Evolutionary conservation across 2,329 filamentous ascomycete species (phyloP).

Genomic region (Thyridium curvatum): DNA sequence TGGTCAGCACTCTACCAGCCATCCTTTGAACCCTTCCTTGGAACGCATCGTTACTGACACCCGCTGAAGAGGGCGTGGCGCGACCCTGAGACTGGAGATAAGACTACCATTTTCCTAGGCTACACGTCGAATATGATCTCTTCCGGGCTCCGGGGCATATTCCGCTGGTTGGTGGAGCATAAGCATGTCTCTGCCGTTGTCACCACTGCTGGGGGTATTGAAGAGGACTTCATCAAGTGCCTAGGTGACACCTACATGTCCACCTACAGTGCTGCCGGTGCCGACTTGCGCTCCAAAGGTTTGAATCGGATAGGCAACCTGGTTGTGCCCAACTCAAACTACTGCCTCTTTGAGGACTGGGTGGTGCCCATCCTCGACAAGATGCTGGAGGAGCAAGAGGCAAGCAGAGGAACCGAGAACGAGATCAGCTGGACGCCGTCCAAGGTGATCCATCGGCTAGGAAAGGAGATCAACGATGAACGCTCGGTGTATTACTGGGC

Average conservation of each 20-base stretch:
- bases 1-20: constrained; percentile 55
- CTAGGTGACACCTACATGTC: constrained; percentile 90
- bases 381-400: constrained; percentile 92
- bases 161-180: constrained; percentile 91
- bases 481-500: constrained; percentile 95
- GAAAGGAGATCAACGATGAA: constrained; percentile 91
- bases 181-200: constrained; percentile 89
- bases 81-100: constrained; percentile 70
- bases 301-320: constrained; percentile 96
- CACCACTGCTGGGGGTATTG: constrained; percentile 89
- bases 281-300: constrained; percentile 72
- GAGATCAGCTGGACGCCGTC: constrained; percentile 88
- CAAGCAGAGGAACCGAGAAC: constrained; percentile 60
- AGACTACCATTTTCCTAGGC: constrained; percentile 91
- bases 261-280: constrained; percentile 72
- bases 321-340: constrained; percentile 92
- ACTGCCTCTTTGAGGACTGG: constrained; percentile 98
- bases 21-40: not conserved
- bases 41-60: constrained; percentile 13
- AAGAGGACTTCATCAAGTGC: constrained; percentile 98
- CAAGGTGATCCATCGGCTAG: constrained; percentile 82
- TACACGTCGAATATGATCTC: constrained; percentile 98
- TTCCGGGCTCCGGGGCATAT: constrained; percentile 82
- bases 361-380: constrained; percentile 88
- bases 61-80: constrained; percentile 61